These are phyloP conservation scores for Leucogyrophana mollusca DNA, from an alignment of 768 basidiomycete species.

Conservation along the genomic window DNA sequence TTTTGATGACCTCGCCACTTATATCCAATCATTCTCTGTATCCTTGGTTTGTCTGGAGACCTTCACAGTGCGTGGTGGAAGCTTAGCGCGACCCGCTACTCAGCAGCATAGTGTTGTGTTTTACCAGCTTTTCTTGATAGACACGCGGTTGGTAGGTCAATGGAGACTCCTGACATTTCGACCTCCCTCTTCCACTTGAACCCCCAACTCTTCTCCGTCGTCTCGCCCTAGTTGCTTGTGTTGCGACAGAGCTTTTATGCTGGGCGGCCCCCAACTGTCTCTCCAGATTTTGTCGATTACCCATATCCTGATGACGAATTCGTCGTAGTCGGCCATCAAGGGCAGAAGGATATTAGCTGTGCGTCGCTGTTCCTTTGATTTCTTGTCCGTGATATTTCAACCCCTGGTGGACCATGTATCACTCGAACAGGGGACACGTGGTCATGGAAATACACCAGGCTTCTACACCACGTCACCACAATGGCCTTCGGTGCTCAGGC, in stretches of 20 bases:
- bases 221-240: no score
- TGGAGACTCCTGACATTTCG: no score
- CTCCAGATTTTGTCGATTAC: slow-evolving; percentile 52
- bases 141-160: slow-evolving; percentile 57
- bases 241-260: slow-evolving; percentile 53
- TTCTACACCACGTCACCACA: slow-evolving; percentile 51
- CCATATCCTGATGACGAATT: slow-evolving; percentile 48
- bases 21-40: neutral
- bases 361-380: slow-evolving; percentile 20
- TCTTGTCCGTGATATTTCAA: no score
- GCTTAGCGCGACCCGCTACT: slow-evolving; percentile 40
- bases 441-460: slow-evolving; percentile 51
- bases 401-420: no score
- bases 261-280: slow-evolving; percentile 60
- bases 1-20: no score
- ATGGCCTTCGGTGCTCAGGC: slow-evolving; percentile 51
- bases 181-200: no score
- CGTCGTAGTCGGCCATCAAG: slow-evolving; percentile 29
- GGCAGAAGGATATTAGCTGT: slow-evolving; percentile 43
- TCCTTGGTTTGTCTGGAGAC: slow-evolving; percentile 38
- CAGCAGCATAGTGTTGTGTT: slow-evolving; percentile 56
- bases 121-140: slow-evolving; percentile 66
- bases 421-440: slow-evolving; percentile 55
- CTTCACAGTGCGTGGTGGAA: slow-evolving; percentile 62
- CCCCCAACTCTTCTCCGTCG: no score